Base-by-base conservation (phyloP, 305 asterid genomes). In the Andrographis paniculata region DNA sequence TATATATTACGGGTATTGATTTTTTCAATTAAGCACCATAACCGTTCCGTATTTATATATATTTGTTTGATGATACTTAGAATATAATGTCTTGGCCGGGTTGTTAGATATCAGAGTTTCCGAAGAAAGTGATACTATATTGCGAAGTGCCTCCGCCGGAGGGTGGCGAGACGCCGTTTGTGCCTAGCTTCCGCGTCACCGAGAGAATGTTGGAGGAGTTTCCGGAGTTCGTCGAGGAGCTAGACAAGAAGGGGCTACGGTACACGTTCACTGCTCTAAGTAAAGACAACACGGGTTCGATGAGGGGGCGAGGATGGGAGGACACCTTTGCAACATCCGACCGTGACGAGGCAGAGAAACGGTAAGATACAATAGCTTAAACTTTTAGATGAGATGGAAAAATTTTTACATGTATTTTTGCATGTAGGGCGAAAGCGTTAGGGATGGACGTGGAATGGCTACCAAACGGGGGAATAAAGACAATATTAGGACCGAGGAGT, bases 281-380 rank as follows among this genome's bases (percentile, higher is more conserved):
- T 57, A 76, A 75, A 7, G 71, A 76, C 48, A 59, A 76, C 17
- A 67, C 66, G 1, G 53, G 65, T 3, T 81, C 95, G 15, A 78
- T 84, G 95, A 78, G 93, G 60, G 95, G 93, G 10, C 79, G 93
- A 23, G 93, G 95, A 17, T 84, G 93, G 95, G 73, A 84, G 16
- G 89, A 84, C 30, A 70, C 95, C 20, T 78, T 84, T 11, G 87
- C 64, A 45, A 78, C 95, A 55, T 63, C 82, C 0, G 95, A 84
- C 55, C 89, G 63, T 12, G 54, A 19, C 0, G 95, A 78, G 63
- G 95, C 95, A 1, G 89, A 81, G 74, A 78, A 20, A 58, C 76
- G 89, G 95, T 74, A 59, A 7, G 17, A n/a, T 45, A 22, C n/a
- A 45, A 11, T 4, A 8, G 6, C 30, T 24, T 24, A 8, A 24